phyloP scores from a whole-genome alignment of 371 early-diverging fungal genomes.

The Syncephalis plumigaleata region DNA sequence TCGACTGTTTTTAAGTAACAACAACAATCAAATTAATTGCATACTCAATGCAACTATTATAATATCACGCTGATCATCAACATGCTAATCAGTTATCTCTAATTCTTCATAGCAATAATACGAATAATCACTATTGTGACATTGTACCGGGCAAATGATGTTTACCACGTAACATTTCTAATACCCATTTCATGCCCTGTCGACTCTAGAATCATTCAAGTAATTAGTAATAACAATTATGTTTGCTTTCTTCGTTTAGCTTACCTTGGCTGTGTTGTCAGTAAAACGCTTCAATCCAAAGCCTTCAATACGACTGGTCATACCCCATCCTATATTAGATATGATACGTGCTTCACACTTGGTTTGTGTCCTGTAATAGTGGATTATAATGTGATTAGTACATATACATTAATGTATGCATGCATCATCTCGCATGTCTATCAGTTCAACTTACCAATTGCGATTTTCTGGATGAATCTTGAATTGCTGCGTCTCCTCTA shows the following conservation, averaged over 20 bases:
- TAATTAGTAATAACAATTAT: conserved; percentile 1
- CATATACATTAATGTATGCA: neutral
- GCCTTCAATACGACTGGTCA: conserved; percentile 62
- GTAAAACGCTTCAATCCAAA: conserved; percentile 79
- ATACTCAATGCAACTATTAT: no score
- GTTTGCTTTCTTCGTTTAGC: neutral
- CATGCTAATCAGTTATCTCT: no score
- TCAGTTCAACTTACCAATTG: conserved; percentile 14
- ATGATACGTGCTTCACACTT: conserved; percentile 72
- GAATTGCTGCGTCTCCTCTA: conserved; percentile 80
- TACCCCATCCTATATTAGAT: conserved; percentile 74
- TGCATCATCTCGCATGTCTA: neutral
- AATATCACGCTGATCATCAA: no score
- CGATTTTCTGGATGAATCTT: conserved; percentile 30
- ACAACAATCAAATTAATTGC: no score
- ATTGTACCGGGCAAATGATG: conserved; percentile 16
- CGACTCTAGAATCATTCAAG: conserved; percentile 32
- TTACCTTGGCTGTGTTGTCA: conserved; percentile 61
- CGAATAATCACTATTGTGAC: neutral
- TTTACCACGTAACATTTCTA: conserved; percentile 55
- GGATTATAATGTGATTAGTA: neutral
- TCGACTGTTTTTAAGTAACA: no score
- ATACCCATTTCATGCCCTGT: conserved; percentile 72
- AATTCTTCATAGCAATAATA: no score
- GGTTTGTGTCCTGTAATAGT: conserved; percentile 34